Evolutionary conservation across 1,139 yeast species (phyloP).

Genomic region (Candida sp.): DNA sequence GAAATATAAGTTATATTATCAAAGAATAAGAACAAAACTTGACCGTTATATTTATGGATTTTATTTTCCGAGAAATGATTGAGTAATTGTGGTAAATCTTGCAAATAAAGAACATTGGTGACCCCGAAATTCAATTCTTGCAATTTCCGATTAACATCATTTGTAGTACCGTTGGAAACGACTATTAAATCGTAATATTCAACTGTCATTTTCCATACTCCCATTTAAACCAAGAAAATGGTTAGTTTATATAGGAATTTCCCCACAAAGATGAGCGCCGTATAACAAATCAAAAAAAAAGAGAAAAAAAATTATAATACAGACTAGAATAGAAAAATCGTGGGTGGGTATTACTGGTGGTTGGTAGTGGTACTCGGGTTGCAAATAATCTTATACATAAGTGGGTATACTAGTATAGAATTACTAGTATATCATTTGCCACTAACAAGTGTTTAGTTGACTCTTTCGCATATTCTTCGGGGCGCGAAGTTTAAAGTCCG

Average conservation of each 20-base stretch:
- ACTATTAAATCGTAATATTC: conserved; percentile 27
- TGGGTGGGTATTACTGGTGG: too few relatives aligned
- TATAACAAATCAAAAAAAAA: too few relatives aligned
- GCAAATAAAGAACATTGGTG: conserved; percentile 22
- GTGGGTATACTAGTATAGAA: too few relatives aligned
- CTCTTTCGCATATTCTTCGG: too few relatives aligned
- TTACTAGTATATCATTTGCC: too few relatives aligned
- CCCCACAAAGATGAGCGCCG: neutral
- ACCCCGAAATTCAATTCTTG: conserved; percentile 21
- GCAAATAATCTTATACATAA: too few relatives aligned
- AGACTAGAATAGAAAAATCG: too few relatives aligned
- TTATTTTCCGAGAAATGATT: conserved; percentile 10
- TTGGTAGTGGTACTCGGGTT: too few relatives aligned
- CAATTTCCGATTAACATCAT: conserved; percentile 27
- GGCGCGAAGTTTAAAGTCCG: too few relatives aligned
- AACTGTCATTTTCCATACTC: neutral
- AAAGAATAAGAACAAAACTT: conserved; percentile 39
- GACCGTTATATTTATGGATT: conserved; percentile 19
- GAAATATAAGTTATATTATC: conserved; percentile 34
- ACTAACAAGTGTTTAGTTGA: too few relatives aligned
- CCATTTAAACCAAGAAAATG: neutral
- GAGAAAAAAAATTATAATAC: too few relatives aligned
- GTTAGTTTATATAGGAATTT: neutral
- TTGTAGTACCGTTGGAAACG: conserved; percentile 32
- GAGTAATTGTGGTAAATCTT: conserved; percentile 23